Evolutionary conservation across 768 basidiomycete species (phyloP).

Genomic region (Dioszegia aurantiaca): DNA sequence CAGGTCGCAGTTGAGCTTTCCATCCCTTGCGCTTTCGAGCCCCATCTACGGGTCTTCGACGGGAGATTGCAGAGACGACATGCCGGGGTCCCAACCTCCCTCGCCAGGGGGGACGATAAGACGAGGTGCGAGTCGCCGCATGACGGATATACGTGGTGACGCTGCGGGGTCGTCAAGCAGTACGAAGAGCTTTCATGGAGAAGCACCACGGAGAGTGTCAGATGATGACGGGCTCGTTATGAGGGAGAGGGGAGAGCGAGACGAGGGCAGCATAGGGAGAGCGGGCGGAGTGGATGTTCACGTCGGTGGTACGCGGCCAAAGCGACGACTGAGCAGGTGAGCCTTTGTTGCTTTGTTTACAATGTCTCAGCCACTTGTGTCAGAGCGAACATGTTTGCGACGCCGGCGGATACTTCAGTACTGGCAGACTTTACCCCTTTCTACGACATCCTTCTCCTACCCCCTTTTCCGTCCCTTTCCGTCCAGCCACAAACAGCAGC

Average conservation of each 20-base stretch:
- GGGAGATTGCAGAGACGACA: neutral
- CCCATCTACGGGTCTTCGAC: neutral
- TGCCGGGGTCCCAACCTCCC: neutral
- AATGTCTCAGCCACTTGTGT: too few species aligned
- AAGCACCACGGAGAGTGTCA: conserved; percentile 8
- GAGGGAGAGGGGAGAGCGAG: conserved; percentile 19
- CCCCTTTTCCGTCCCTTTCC: neutral
- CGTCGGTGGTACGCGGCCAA: conserved; percentile 36
- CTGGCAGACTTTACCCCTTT: neutral
- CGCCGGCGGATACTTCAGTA: too few species aligned
- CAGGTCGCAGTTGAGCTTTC: neutral
- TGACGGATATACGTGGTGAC: neutral
- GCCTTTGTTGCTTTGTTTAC: conserved; percentile 13
- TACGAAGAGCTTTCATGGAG: neutral
- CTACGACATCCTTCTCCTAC: neutral
- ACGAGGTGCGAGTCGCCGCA: neutral
- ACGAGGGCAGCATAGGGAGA: conserved; percentile 30
- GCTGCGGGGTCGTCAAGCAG: neutral
- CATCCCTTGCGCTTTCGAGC: too few species aligned
- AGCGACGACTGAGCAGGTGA: conserved; percentile 41
- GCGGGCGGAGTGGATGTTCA: conserved; percentile 35
- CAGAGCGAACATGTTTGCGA: too few species aligned
- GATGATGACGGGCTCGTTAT: conserved; percentile 32
- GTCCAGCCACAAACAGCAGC: conserved; percentile 2
- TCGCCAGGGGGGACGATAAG: neutral